These are phyloP conservation scores for Penicillium turbatum DNA, from an alignment of 495 filamentous ascomycete genomes.

Conservation along the genomic window DNA sequence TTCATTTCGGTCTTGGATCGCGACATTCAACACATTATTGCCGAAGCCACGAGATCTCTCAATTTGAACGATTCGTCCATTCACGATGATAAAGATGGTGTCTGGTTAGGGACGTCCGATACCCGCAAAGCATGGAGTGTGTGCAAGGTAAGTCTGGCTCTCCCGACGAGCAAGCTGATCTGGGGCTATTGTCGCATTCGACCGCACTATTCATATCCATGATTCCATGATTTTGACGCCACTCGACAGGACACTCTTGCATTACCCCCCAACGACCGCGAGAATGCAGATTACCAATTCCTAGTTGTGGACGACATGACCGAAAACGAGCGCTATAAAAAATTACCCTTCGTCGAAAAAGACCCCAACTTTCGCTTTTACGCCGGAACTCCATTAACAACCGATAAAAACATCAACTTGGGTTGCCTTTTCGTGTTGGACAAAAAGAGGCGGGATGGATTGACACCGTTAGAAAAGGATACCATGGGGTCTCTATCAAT, in stretches of 20 bases:
- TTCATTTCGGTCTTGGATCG: slow-evolving; percentile 50
- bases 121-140: slow-evolving; percentile 41
- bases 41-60: slow-evolving; percentile 48
- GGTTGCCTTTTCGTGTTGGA: slow-evolving; percentile 68
- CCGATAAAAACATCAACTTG: slow-evolving; percentile 63
- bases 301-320: slow-evolving; percentile 37
- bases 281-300: slow-evolving; percentile 30
- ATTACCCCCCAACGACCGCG: slow-evolving; percentile 33
- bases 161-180: not conserved
- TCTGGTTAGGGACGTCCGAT: slow-evolving; percentile 28
- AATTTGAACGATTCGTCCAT: slow-evolving; percentile 32
- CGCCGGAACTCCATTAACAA: slow-evolving; percentile 55
- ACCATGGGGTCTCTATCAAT: slow-evolving; percentile 46
- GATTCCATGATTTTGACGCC: not conserved
- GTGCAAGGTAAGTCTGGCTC: slow-evolving; percentile 37
- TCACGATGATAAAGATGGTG: slow-evolving; percentile 27
- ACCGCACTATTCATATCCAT: not conserved
- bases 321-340: slow-evolving; percentile 38
- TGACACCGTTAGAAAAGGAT: slow-evolving; percentile 35
- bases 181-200: not conserved
- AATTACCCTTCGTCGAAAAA: slow-evolving; percentile 38
- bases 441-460: slow-evolving; percentile 32
- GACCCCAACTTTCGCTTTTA: slow-evolving; percentile 45
- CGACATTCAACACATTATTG: slow-evolving; percentile 48
- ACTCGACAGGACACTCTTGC: slow-evolving; percentile 28